A percentile compares a stretch with the other conserved stretches of the same genome.
phyloP scores from a whole-genome alignment of 2,329 filamentous ascomycete genomes.

The Rhynchosporium agropyri region DNA sequence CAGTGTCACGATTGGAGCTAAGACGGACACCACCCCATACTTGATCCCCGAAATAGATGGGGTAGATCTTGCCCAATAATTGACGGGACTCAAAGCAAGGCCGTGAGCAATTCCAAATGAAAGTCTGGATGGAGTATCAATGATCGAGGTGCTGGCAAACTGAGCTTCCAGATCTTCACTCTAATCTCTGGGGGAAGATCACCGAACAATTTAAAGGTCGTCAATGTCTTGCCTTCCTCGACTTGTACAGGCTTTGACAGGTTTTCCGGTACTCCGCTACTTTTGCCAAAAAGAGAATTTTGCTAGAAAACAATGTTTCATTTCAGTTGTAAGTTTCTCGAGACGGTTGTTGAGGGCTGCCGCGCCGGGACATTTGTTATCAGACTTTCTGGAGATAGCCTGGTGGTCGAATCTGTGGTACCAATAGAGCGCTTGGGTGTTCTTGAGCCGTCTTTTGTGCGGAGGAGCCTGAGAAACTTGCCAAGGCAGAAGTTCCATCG shows the following conservation, averaged over 20 bases:
- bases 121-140: neutral
- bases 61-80: neutral
- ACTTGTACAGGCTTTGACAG: neutral
- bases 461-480: neutral
- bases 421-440: too few species aligned
- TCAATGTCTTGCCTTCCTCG: neutral
- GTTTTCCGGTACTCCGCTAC: too few species aligned
- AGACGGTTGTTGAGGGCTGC: neutral
- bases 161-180: constrained; percentile 1
- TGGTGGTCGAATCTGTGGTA: too few species aligned
- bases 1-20: neutral
- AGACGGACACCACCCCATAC: neutral
- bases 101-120: neutral
- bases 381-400: neutral
- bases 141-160: neutral
- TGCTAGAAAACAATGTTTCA: neutral
- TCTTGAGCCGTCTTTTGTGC: neutral
- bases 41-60: neutral
- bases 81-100: neutral
- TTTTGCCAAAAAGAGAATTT: neutral
- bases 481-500: neutral
- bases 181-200: neutral
- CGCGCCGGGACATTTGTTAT: neutral
- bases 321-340: too few species aligned
- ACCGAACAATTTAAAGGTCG: neutral